phyloP scores from a whole-genome alignment of 257 asterid species.

The Ehretia macrophylla region DNA sequence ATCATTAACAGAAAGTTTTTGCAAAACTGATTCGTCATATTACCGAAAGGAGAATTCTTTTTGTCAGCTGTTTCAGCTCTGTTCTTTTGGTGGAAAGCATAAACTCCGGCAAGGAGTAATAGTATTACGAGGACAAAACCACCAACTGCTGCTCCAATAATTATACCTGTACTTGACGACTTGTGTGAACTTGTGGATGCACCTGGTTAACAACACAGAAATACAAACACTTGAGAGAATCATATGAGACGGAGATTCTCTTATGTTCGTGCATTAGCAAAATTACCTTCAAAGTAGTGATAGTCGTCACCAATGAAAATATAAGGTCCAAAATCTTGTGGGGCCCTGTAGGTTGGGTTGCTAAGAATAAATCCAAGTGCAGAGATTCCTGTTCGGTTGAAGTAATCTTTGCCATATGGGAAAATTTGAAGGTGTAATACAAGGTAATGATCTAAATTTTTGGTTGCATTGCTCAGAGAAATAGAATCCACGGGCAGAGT shows the following conservation, averaged over 20 bases:
- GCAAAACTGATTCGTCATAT: slow-evolving; percentile 3
- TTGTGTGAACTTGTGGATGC: slow-evolving; percentile 21
- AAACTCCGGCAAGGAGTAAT: slow-evolving; percentile 54
- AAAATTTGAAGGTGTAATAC: slow-evolving; percentile 47
- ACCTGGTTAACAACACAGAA: background rate
- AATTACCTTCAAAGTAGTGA: slow-evolving; percentile 47
- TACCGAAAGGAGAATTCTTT: slow-evolving; percentile 81
- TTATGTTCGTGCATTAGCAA: background rate
- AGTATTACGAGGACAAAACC: slow-evolving; percentile 46
- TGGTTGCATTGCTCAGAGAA: slow-evolving; percentile 52
- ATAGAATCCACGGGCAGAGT: slow-evolving; percentile 73
- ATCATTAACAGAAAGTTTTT: background rate
- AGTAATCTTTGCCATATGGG: slow-evolving; percentile 48
- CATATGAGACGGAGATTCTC: background rate
- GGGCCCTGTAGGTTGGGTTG: slow-evolving; percentile 81
- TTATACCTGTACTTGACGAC: slow-evolving; percentile 30
- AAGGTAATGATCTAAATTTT: slow-evolving; percentile 45
- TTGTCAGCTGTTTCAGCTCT: slow-evolving; percentile 67
- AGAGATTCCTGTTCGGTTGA: slow-evolving; percentile 53
- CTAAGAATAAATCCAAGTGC: slow-evolving; percentile 56
- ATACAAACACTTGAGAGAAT: background rate
- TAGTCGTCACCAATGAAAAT: slow-evolving; percentile 38
- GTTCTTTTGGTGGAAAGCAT: slow-evolving; percentile 68
- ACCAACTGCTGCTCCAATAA: slow-evolving; percentile 72
- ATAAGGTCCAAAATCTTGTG: slow-evolving; percentile 62